Conservation (phyloP, 1,139 yeast genomes). For the Debaryomyces subglobosus region DNA sequence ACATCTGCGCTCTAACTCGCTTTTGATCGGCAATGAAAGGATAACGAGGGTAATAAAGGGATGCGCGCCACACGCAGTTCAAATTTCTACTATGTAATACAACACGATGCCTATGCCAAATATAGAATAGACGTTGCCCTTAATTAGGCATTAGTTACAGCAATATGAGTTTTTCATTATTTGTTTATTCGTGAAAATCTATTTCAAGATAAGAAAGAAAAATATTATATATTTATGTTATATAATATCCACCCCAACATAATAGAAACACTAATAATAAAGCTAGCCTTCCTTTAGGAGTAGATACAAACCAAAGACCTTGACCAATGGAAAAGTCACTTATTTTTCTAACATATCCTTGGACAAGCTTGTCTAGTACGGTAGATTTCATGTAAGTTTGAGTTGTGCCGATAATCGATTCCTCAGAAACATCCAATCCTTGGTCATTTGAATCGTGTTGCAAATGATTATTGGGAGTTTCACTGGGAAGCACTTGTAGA, state of each 20-base stretch:
- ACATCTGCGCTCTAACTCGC: neutral
- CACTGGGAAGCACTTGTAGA: constrained; percentile 38
- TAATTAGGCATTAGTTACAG: neutral
- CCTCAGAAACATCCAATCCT: constrained; percentile 17
- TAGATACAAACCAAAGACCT: constrained; percentile 41
- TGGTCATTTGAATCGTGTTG: constrained; percentile 16
- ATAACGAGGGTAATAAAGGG: constrained; percentile 5
- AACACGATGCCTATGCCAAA: neutral
- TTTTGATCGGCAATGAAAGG: constrained; percentile 5
- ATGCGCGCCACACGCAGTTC: neutral
- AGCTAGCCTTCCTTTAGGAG: constrained; percentile 41
- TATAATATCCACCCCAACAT: constrained; percentile 10
- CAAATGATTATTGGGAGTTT: constrained; percentile 24
- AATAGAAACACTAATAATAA: constrained; percentile 15
- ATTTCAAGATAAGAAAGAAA: neutral
- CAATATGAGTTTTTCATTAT: neutral
- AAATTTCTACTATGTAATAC: neutral
- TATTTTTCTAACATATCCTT: constrained; percentile 30
- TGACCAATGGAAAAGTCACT: constrained; percentile 44
- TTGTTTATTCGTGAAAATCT: neutral
- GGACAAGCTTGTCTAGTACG: constrained; percentile 34
- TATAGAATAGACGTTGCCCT: neutral
- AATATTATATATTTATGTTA: neutral
- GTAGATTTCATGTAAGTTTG: constrained; percentile 49
- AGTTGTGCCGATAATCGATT: constrained; percentile 44